Percentiles rank a stretch among this genome's conserved stretches.
Evolutionary conservation across 768 basidiomycete species (phyloP).

Genomic region (Daedaleopsis nitida): DNA sequence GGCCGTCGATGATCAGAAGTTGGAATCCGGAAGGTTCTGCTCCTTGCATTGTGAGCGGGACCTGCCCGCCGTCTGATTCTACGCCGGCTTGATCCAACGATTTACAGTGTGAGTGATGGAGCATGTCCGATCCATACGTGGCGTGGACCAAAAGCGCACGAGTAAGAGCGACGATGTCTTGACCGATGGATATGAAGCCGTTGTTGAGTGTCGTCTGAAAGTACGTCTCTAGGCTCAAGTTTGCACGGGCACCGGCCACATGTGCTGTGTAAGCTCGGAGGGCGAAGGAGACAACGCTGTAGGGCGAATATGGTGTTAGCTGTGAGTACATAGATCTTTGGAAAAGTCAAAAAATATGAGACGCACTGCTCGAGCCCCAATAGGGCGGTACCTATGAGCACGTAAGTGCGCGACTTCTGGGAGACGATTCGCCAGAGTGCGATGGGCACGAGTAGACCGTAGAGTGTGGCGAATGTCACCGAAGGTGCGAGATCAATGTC

Average conservation of each 20-base stretch:
- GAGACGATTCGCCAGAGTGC: conserved; percentile 36
- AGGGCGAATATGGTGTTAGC: background rate
- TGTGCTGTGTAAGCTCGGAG: conserved; percentile 27
- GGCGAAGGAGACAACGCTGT: conserved; percentile 24
- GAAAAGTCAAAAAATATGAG: too few relatives aligned
- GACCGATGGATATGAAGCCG: conserved; percentile 17
- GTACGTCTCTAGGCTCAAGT: conserved; percentile 18
- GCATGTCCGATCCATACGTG: conserved; percentile 1
- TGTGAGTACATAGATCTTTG: background rate
- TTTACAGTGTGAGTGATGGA: background rate
- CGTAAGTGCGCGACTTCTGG: conserved; percentile 37
- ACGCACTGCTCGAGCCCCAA: conserved; percentile 43
- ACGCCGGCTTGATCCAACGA: background rate
- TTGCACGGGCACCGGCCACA: conserved; percentile 15
- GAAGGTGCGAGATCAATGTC: conserved; percentile 45
- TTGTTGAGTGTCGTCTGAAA: conserved; percentile 21
- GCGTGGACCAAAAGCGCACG: conserved; percentile 14
- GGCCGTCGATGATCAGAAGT: background rate
- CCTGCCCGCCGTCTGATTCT: background rate
- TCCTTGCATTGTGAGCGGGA: background rate
- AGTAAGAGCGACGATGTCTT: conserved; percentile 13
- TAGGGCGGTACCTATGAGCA: conserved; percentile 36
- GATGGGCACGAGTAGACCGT: conserved; percentile 40
- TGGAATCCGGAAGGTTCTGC: background rate
- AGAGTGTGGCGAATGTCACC: conserved; percentile 42